A percentile compares a stretch with the other conserved stretches of the same genome.
These are phyloP conservation scores for Pyrus communis DNA, from an alignment of 306 rosid genomes.

Conservation along the genomic window DNA sequence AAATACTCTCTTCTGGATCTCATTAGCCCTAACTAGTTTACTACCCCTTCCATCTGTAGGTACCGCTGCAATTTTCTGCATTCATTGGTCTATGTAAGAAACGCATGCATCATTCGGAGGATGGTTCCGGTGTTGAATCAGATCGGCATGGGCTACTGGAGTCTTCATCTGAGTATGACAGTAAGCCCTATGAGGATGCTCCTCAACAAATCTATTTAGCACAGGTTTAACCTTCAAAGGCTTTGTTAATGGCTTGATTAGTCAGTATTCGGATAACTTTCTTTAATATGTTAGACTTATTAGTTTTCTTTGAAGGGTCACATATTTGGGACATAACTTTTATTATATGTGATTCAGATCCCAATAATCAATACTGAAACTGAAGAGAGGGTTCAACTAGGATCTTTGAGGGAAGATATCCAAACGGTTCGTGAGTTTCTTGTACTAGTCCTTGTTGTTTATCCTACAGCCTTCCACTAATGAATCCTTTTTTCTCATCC, in stretches of 20 bases:
- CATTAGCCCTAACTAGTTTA: neutral
- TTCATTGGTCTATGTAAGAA: slow-evolving; percentile 62
- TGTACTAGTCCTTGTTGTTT: slow-evolving; percentile 11
- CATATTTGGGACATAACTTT: slow-evolving; percentile 5
- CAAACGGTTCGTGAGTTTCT: slow-evolving; percentile 41
- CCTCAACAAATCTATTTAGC: slow-evolving; percentile 79
- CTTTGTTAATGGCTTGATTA: neutral
- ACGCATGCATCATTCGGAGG: slow-evolving; percentile 28
- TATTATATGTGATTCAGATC: slow-evolving; percentile 39
- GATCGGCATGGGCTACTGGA: slow-evolving; percentile 14
- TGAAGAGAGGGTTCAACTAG: slow-evolving; percentile 69
- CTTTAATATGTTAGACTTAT: neutral
- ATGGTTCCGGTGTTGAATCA: slow-evolving; percentile 14
- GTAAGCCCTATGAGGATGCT: slow-evolving; percentile 41
- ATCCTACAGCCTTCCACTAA: neutral
- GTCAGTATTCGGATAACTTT: neutral
- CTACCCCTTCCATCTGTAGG: slow-evolving; percentile 34
- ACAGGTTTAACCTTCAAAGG: slow-evolving; percentile 48
- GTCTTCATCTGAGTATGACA: slow-evolving; percentile 15
- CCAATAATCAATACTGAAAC: slow-evolving; percentile 52
- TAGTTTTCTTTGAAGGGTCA: slow-evolving; percentile 3
- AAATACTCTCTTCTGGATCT: neutral
- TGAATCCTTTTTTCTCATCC: neutral
- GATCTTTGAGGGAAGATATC: slow-evolving; percentile 52
- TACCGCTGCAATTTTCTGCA: slow-evolving; percentile 69